Base-by-base conservation (phyloP, 176 grass and related monocot genomes). In the Triticum dicoccoides region DNA sequence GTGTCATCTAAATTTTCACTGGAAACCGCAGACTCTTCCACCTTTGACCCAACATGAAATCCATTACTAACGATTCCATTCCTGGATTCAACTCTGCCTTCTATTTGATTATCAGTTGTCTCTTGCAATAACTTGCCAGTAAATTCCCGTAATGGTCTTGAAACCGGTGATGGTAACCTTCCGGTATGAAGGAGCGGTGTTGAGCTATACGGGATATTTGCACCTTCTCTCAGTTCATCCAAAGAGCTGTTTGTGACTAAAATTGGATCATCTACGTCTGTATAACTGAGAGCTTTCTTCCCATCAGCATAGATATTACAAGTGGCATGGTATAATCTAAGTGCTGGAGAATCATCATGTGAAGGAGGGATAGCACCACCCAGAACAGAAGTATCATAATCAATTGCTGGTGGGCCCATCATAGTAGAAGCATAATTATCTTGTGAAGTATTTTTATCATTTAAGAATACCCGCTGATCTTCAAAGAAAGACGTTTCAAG, bases 401-500 rank as follows among this genome's bases (percentile, higher is more conserved):
- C 88, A 41, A 38, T 42, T 77, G 69, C 41, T 42, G 81, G 63
- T 69, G 82, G 41, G 30, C 78, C 86, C 70, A 63, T 86, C 42
- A 37, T 85, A 69, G 71, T 1, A 30, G 29, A 30, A 30, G 29
- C 29, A 30, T 30, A 30, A 30, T 30, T 30, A 85, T 82, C 83
- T 82, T 83, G 81, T 12, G 67, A 17, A 76, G 73, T 41, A 83
- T 72, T 85, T 80, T 79, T 87, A 85, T 90, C 88, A 34, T 90
- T 82, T 56, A 90, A 87, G 73, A 92, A 92, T 45, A 92, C 74
- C 65, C 92, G 90, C 85, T 94, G 91, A 87, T 97, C 92, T 89
- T 90, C 90, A 77, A 97, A 94, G 79, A 97, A 97, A 65, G 92
- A 94, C 14, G 95, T 92, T 89, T 97, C 95, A 80, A 92, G 90